These are phyloP conservation scores for Metschnikowia cerradonensis DNA, from an alignment of 805 yeast species.

Conservation along the genomic window DNA sequence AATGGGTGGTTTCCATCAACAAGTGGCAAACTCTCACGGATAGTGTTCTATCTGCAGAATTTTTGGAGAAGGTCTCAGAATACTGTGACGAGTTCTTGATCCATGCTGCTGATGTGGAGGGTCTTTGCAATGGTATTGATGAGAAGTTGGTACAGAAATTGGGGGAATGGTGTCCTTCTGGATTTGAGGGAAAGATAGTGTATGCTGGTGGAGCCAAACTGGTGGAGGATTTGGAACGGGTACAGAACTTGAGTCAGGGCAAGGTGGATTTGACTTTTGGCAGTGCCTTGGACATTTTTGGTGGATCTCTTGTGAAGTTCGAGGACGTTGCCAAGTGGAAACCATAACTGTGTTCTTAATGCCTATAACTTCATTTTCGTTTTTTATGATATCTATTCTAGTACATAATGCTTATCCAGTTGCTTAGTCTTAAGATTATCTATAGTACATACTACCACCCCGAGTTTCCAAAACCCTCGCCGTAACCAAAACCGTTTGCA, in stretches of 20 bases:
- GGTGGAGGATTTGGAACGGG: constrained; percentile 63
- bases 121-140: constrained; percentile 90
- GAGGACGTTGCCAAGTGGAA: constrained; percentile 70
- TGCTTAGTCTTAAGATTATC: neutral
- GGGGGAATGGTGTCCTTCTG: constrained; percentile 68
- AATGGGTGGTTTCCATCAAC: constrained; percentile 96
- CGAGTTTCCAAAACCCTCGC: constrained; percentile 35
- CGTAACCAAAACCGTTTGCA: constrained; percentile 19
- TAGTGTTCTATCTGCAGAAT: constrained; percentile 48
- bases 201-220: constrained; percentile 97
- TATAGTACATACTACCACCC: constrained; percentile 23
- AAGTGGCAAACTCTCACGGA: constrained; percentile 92
- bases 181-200: constrained; percentile 63
- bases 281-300: constrained; percentile 90
- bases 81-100: constrained; percentile 85
- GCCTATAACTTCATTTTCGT: no score
- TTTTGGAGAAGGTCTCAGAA: constrained; percentile 49
- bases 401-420: neutral
- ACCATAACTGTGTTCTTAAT: no score
- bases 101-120: constrained; percentile 99
- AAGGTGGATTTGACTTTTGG: constrained; percentile 92
- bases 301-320: constrained; percentile 78
- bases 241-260: constrained; percentile 65
- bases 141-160: constrained; percentile 64
- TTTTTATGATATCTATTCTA: no score